A percentile compares a stretch with the other conserved stretches of the same genome.
phyloP scores from a whole-genome alignment of 441 rosid species.

The Omphalea diandra region DNA sequence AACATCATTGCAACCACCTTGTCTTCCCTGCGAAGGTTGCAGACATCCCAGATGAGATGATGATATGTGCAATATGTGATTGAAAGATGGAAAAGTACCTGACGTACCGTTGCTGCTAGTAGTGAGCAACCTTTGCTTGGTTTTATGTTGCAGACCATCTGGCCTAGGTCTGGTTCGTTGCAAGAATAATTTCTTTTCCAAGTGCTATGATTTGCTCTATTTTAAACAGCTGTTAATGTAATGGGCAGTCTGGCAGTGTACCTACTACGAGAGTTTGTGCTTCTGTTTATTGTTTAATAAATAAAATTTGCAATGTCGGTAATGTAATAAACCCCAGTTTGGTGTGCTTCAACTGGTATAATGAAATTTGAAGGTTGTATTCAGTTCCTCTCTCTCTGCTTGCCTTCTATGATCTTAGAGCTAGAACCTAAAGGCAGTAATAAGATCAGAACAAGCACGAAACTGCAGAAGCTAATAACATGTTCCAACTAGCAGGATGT shows the following conservation, averaged over 20 bases:
- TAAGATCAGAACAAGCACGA: too few relatives aligned
- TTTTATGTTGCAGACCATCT: not conserved
- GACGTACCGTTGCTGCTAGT: not conserved
- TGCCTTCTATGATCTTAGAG: too few relatives aligned
- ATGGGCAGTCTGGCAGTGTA: too few relatives aligned
- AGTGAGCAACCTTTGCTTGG: not conserved
- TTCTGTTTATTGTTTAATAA: not conserved
- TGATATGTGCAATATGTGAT: not conserved
- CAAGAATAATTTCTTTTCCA: not conserved
- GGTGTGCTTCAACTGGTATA: not conserved
- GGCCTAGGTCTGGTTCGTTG: not conserved
- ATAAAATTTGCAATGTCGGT: not conserved
- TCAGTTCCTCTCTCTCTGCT: too few relatives aligned
- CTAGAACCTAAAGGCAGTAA: too few relatives aligned
- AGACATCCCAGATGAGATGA: not conserved
- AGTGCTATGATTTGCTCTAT: too few relatives aligned
- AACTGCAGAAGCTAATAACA: too few relatives aligned
- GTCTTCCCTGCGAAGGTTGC: not conserved
- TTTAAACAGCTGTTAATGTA: too few relatives aligned
- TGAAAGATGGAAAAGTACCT: not conserved
- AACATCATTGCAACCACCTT: conserved; percentile 6
- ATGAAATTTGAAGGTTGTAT: not conserved
- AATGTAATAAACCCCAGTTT: not conserved
- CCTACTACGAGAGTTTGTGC: too few relatives aligned
- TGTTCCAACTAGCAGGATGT: too few relatives aligned